A percentile compares a stretch with the other conserved stretches of the same genome.
Conservation (phyloP, 306 rosid species). For the Cicer bijugum region DNA sequence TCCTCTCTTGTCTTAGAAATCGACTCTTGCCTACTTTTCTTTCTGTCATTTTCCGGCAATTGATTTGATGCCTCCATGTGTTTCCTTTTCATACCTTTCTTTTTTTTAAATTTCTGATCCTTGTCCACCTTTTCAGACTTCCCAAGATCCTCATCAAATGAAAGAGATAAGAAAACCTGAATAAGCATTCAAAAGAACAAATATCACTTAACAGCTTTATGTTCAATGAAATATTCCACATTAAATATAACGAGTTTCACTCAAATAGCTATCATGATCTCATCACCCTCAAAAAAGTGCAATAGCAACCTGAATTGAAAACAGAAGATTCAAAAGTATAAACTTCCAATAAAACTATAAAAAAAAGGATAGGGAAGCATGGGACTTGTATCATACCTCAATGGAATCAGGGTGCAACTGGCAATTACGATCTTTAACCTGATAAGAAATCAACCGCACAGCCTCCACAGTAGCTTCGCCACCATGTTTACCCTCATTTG, state of each 20-base stretch:
- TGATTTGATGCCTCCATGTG: conserved; percentile 62
- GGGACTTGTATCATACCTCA: conserved; percentile 55
- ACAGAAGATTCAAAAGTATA: conserved; percentile 22
- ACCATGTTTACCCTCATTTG: conserved; percentile 87
- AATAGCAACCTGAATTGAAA: conserved; percentile 13
- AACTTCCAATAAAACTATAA: conserved; percentile 9
- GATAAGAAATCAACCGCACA: conserved; percentile 83
- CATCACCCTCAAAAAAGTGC: conserved; percentile 28
- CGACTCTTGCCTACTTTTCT: conserved; percentile 67
- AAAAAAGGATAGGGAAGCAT: background rate
- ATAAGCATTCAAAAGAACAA: conserved; percentile 42
- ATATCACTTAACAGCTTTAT: conserved; percentile 34
- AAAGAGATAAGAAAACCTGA: conserved; percentile 84
- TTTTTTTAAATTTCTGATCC: conserved; percentile 61
- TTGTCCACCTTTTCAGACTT: conserved; percentile 61
- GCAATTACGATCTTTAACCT: conserved; percentile 78
- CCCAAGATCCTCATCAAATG: conserved; percentile 82
- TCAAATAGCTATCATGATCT: background rate
- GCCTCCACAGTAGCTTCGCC: conserved; percentile 91
- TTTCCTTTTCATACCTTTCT: conserved; percentile 69
- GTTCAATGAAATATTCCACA: conserved; percentile 28
- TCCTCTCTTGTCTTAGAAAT: conserved; percentile 76
- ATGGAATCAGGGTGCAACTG: conserved; percentile 81
- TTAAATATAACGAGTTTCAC: conserved; percentile 22
- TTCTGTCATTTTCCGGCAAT: conserved; percentile 65